Evolutionary conservation across 169 alveolate species (phyloP).

Genomic region (Cryptosporidium sp.): DNA sequence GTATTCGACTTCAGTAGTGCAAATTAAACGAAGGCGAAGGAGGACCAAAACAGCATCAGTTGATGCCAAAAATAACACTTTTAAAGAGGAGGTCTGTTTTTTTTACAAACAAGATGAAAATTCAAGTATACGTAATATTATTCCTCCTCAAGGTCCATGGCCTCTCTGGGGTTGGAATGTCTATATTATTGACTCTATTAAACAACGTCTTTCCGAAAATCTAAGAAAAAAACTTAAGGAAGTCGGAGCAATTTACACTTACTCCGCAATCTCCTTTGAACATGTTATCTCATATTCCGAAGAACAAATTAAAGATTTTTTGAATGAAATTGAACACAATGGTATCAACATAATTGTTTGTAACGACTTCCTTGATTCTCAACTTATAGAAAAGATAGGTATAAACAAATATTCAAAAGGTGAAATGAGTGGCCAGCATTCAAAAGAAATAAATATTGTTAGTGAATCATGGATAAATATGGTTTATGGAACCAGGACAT

Average conservation of each 20-base stretch:
- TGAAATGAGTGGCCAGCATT: neutral
- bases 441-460: conserved; percentile 7
- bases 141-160: conserved; percentile 74
- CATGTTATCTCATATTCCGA: neutral
- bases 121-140: neutral
- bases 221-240: conserved; percentile 11
- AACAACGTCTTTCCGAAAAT: neutral
- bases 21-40: conserved; percentile 15
- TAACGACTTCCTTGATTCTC: conserved; percentile 13
- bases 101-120: conserved; percentile 16
- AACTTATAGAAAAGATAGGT: neutral
- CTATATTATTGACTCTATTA: conserved; percentile 12
- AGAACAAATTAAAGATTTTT: neutral
- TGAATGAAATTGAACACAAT: neutral
- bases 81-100: conserved; percentile 29
- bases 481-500: conserved; percentile 68
- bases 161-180: conserved; percentile 74
- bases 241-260: conserved; percentile 30
- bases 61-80: neutral
- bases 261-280: conserved; percentile 1
- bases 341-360: conserved; percentile 19
- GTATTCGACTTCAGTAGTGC: neutral
- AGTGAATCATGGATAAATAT: conserved; percentile 64
- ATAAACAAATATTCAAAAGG: neutral
- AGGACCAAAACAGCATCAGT: neutral